A percentile compares a stretch with the other conserved stretches of the same genome.
Conservation (phyloP, 305 asterid genomes). For the Fraxinus xanthoxyloides region DNA sequence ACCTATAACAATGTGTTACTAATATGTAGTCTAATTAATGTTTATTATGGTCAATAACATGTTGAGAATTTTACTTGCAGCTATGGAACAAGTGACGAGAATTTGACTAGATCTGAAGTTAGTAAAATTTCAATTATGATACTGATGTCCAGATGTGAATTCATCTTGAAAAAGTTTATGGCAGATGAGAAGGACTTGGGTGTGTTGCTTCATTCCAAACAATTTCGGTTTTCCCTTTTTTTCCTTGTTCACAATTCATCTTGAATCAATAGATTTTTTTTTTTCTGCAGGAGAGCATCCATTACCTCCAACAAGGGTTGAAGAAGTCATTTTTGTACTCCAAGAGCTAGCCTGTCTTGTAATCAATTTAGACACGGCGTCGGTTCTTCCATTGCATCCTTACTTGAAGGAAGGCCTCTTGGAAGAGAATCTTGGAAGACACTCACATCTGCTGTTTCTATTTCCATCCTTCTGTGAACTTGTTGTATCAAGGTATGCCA, state of each 20-base stretch:
- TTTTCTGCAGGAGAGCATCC: slow-evolving; percentile 60
- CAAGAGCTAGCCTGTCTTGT: slow-evolving; percentile 79
- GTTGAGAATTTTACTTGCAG: slow-evolving; percentile 44
- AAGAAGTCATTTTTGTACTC: slow-evolving; percentile 80
- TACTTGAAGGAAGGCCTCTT: slow-evolving; percentile 50
- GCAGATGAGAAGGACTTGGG: slow-evolving; percentile 81
- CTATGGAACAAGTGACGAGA: slow-evolving; percentile 54
- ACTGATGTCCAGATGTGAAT: slow-evolving; percentile 78
- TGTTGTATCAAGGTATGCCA: slow-evolving; percentile 76
- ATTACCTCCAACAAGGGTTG: slow-evolving; percentile 81
- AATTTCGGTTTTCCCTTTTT: slow-evolving; percentile 14
- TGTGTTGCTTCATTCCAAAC: slow-evolving; percentile 27
- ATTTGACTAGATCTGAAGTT: slow-evolving; percentile 60
- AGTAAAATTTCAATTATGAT: slow-evolving; percentile 62
- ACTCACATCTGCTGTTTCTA: slow-evolving; percentile 80
- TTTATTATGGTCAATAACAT: slow-evolving; percentile 8
- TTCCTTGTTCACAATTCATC: slow-evolving; percentile 13
- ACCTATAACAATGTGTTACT: slow-evolving; percentile 8
- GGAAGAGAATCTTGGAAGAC: slow-evolving; percentile 41
- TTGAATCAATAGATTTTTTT: slow-evolving; percentile 20
- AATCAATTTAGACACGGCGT: slow-evolving; percentile 68
- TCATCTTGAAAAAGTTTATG: slow-evolving; percentile 72
- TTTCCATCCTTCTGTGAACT: slow-evolving; percentile 91
- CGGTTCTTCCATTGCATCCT: slow-evolving; percentile 67
- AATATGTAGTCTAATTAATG: slow-evolving; percentile 9